Percentiles rank a stretch among this genome's conserved stretches.
phyloP scores from a whole-genome alignment of 495 filamentous ascomycete species.

The Trichocladium antarcticum region DNA sequence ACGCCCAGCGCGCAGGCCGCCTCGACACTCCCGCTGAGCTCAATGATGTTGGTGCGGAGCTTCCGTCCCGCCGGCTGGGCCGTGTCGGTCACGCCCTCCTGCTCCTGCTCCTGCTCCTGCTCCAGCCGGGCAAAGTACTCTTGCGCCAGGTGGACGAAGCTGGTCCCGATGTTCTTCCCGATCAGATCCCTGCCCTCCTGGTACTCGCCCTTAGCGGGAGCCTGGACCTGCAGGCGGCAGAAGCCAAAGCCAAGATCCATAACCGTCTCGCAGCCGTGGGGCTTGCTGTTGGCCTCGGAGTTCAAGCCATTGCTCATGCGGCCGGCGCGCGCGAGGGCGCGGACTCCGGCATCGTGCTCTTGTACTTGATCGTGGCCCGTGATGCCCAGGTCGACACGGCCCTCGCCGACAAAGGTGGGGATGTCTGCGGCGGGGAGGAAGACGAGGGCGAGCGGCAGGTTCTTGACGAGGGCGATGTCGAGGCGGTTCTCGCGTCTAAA shows the following conservation, averaged over 20 bases:
- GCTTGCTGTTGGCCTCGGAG: constrained; percentile 29
- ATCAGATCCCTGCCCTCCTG: constrained; percentile 61
- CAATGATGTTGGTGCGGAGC: constrained; percentile 74
- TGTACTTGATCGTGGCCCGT: constrained; percentile 86
- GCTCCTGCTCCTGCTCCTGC: constrained; percentile 32
- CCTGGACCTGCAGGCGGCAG: constrained; percentile 92
- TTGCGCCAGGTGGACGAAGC: constrained; percentile 72
- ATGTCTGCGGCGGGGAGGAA: constrained; percentile 97
- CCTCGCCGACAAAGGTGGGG: constrained; percentile 91
- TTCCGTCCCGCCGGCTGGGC: constrained; percentile 31
- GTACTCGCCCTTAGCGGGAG: constrained; percentile 72
- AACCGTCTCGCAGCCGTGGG: constrained; percentile 61
- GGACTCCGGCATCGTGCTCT: constrained; percentile 72
- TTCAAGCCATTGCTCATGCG: constrained; percentile 44
- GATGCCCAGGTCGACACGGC: constrained; percentile 85
- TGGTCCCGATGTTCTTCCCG: constrained; percentile 91
- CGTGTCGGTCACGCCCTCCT: constrained; percentile 25
- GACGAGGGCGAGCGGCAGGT: constrained; percentile 86
- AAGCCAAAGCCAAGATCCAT: constrained; percentile 81
- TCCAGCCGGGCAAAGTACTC: constrained; percentile 76
- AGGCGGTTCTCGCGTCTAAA: constrained; percentile 86
- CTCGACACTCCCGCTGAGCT: constrained; percentile 90
- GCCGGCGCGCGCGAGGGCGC: constrained; percentile 40
- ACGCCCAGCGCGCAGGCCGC: constrained; percentile 92
- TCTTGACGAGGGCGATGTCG: constrained; percentile 93